These are phyloP conservation scores for Hyaloperonospora arabidopsidis DNA, from an alignment of 352 stramenopile genomes.

Conservation along the genomic window DNA sequence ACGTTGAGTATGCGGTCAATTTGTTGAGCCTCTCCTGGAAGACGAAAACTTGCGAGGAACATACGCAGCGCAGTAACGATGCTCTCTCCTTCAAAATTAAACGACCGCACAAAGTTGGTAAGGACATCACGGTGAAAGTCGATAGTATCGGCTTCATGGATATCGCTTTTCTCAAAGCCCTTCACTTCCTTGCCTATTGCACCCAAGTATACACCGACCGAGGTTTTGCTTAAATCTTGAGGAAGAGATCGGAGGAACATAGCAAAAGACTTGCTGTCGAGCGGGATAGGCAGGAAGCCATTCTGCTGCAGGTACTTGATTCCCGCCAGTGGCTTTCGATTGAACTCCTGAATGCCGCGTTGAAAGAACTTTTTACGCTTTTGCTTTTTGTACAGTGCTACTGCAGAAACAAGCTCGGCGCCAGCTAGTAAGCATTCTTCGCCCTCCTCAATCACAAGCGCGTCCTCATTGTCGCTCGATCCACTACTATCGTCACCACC, in stretches of 20 bases:
- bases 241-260: slow-evolving; percentile 76
- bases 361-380: slow-evolving; percentile 81
- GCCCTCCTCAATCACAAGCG: slow-evolving; percentile 25
- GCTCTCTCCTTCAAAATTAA: slow-evolving; percentile 72
- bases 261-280: slow-evolving; percentile 77
- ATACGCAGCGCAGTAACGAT: slow-evolving; percentile 71
- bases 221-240: slow-evolving; percentile 74
- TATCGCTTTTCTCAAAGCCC: slow-evolving; percentile 59
- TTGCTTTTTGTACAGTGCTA: slow-evolving; percentile 48
- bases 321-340: slow-evolving; percentile 87
- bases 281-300: slow-evolving; percentile 62
- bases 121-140: slow-evolving; percentile 81
- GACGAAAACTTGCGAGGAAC: slow-evolving; percentile 78
- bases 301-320: slow-evolving; percentile 82
- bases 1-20: slow-evolving; percentile 85
- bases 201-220: slow-evolving; percentile 81
- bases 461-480: slow-evolving; percentile 29
- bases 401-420: slow-evolving; percentile 32
- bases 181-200: slow-evolving; percentile 76
- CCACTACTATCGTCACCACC: slow-evolving; percentile 13
- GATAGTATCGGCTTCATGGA: slow-evolving; percentile 74
- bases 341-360: slow-evolving; percentile 90
- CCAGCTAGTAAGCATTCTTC: slow-evolving; percentile 6
- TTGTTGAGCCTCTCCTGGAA: slow-evolving; percentile 81
- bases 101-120: slow-evolving; percentile 61